Base-by-base conservation (phyloP, 2,329 filamentous ascomycete species). In the Xylariales sp. region DNA sequence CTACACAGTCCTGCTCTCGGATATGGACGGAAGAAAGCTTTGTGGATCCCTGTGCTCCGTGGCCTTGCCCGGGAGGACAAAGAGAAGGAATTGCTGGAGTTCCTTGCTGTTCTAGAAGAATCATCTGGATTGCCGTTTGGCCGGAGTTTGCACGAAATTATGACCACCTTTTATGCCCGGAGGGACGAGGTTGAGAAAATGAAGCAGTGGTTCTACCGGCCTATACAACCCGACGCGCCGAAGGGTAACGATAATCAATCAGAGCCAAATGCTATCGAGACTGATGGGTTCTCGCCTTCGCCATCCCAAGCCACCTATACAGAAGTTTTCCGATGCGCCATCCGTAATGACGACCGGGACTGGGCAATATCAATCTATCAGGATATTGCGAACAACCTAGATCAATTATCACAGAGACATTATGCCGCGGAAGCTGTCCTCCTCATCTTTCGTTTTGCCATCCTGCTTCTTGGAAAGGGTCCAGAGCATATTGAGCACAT, bases 401-500 rank as follows among this genome's bases (percentile, higher is more conserved):
- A 57, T 25, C 43, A 42, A 14, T 20, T 37, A 6, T 23, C 37
- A n/a, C 19, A 43, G n/a, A 39, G 33, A 12, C 29, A 38, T n/a
- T 38, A 43, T n/a, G 19, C 38, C 24, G 16, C 88, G 85, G 80
- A 83, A 93, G 53, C 72, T 82, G 11, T 67, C 88, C 11, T 74
- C 93, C 29, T 43, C 7, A 39, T 43, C 29, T 40, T 40, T 23
- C 77, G 87, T 37, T 90, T 85, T 80, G 83, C 87, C 20, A 81
- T 85, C 11, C 73, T 83, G 6, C 76, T 80, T 8, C 60, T 74
- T 38, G 85, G 82, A 15, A 85, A 83, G 54, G 78, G 80, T 2
- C 76, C 85, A 1, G 78, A 88, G 57, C 81, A 88, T 54, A 72
- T 90, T 42, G 74, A 78, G 39, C 76, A 81, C 47, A 88, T 90